Evolutionary conservation across 2,329 filamentous ascomycete genomes (phyloP), one percentile per base, ranked within the genome.

Genomic region (Domatiomyces globalis): DNA sequence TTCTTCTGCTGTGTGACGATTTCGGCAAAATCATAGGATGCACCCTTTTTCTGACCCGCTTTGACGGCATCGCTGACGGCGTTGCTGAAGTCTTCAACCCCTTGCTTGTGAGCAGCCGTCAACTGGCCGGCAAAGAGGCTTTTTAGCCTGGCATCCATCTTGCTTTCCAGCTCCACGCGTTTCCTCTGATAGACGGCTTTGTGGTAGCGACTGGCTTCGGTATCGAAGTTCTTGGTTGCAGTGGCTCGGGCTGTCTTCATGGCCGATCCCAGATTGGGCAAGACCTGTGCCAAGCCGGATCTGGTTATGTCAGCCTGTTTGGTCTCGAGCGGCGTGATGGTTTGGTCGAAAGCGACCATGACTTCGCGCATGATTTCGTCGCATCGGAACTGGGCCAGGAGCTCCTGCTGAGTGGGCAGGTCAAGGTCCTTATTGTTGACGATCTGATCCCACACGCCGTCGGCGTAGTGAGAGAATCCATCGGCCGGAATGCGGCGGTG

Each of bases 381-480:
- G 67, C 92, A 98, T 59, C 92, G 81, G 72, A 96, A 98, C 67
- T 98, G 92, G 9, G 92, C 92, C 49, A 98, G 77, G 45, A 98
- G 76, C 67, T 98, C 92, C 69, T 98, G 92, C 66, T 98, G 92
- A 0, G 92, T 96, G 2, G 92, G 92, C 53, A 98, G 70, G 68
- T 98, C 92, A 50, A 98, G 75, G 63, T 98, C 92, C 69, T 98
- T 98, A 76, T 98, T 98, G 73, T 90, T 85, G 61, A 95, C 89
- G 64, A 98, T 98, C 69, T 96, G 90, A 63, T 96, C 89, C 92
- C 92, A 98, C 45, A 98, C 81, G 43, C 89, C 87, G 65, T 92
- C 82, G 0, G 92, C 89, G 62, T 98, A 98, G 54, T 88, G 77
- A 0, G 90, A 86, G 65, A 96, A 92, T n/a, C 92, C 92, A 67